Percentiles rank a stretch among this genome's conserved stretches.
phyloP scores from a whole-genome alignment of 2,329 filamentous ascomycete species.

The Aureobasidium sp. region DNA sequence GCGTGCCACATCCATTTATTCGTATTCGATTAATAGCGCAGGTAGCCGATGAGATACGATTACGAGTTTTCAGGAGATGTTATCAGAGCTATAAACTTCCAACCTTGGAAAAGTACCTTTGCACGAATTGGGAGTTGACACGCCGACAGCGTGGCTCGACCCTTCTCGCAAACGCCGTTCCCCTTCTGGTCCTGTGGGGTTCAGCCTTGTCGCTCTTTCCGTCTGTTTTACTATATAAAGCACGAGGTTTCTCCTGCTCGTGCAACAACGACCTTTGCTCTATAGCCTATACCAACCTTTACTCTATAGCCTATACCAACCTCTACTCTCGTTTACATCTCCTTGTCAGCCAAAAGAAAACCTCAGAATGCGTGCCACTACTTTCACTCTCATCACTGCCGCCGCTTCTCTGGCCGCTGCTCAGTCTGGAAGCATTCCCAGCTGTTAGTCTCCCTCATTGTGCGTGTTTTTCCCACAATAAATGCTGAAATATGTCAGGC shows the following conservation, averaged over 20 bases:
- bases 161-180: not conserved
- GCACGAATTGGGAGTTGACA: not conserved
- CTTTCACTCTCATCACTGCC: not conserved
- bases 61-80: not conserved
- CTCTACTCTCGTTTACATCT: not conserved
- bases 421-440: conserved; percentile 1
- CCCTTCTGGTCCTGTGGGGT: not conserved
- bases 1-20: too few relatives aligned
- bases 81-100: not conserved
- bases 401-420: conserved; percentile 5
- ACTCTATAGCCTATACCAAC: too few relatives aligned
- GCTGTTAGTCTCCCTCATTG: not conserved
- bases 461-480: not conserved
- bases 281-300: too few relatives aligned
- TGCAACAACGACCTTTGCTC: too few relatives aligned
- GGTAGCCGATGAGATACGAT: too few relatives aligned
- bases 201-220: not conserved
- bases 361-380: not conserved
- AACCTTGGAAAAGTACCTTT: too few relatives aligned
- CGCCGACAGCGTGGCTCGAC: not conserved
- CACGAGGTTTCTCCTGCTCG: not conserved
- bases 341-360: not conserved
- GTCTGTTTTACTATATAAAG: not conserved
- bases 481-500: not conserved
- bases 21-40: too few relatives aligned